Evolutionary conservation across 1,284 basidiomycete species (phyloP).

Genomic region (Irpex sp.): DNA sequence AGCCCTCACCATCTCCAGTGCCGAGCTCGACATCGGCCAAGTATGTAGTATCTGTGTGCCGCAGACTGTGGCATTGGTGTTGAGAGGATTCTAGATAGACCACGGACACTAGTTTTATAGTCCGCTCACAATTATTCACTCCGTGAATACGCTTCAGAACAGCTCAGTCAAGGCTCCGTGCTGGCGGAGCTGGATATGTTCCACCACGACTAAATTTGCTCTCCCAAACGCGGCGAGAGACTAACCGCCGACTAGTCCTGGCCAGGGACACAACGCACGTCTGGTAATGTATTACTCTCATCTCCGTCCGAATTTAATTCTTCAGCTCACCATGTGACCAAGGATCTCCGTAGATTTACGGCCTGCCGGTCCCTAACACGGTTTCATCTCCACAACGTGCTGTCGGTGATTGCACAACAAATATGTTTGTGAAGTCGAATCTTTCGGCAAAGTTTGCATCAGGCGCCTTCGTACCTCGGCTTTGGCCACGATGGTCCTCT

Average conservation of each 20-base stretch:
- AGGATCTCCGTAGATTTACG: slow-evolving; percentile 11
- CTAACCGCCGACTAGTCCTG: background rate
- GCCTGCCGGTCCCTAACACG: slow-evolving; percentile 4
- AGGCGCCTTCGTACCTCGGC: slow-evolving; percentile 26
- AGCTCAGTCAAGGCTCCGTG: background rate
- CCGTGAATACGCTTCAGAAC: background rate
- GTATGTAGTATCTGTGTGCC: too few relatives aligned
- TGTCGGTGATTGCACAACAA: slow-evolving; percentile 8
- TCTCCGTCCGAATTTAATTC: slow-evolving; percentile 8
- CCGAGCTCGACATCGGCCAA: background rate
- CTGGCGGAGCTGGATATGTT: background rate
- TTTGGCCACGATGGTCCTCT: slow-evolving; percentile 23
- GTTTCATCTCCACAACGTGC: slow-evolving; percentile 9
- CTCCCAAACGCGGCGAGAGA: background rate
- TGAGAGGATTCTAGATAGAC: too few relatives aligned
- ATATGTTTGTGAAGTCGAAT: slow-evolving; percentile 15
- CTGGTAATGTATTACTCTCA: background rate
- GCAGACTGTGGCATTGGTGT: too few relatives aligned
- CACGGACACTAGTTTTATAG: too few relatives aligned
- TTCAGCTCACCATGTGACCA: slow-evolving; percentile 11
- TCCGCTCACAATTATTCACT: background rate
- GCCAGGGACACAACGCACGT: background rate
- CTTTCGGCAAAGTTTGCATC: slow-evolving; percentile 26
- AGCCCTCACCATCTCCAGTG: background rate
- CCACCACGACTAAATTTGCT: background rate